These are phyloP conservation scores for Massariosphaeria phaeospora DNA, from an alignment of 495 filamentous ascomycete species.

Conservation along the genomic window DNA sequence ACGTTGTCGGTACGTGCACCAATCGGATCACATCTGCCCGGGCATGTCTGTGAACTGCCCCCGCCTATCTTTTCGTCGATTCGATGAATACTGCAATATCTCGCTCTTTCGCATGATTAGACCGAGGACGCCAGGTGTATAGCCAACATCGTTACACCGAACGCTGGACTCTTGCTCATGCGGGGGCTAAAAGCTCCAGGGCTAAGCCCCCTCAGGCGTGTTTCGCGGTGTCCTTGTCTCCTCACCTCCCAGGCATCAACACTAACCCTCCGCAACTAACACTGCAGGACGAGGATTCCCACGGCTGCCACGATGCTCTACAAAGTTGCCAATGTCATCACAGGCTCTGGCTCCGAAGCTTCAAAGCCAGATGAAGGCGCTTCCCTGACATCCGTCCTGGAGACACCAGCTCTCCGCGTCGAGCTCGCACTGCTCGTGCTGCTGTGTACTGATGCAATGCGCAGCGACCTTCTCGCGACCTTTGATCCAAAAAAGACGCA, in stretches of 20 bases:
- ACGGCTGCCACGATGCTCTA: slow-evolving; percentile 8
- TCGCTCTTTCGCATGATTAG: too few species aligned
- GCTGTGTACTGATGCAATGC: slow-evolving; percentile 41
- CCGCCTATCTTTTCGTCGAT: too few species aligned
- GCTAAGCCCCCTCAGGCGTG: too few species aligned
- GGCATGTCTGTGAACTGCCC: too few species aligned
- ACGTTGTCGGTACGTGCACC: too few species aligned
- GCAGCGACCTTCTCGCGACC: slow-evolving; percentile 34
- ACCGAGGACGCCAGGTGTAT: too few species aligned
- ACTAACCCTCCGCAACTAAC: not conserved
- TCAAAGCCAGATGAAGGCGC: slow-evolving; percentile 28
- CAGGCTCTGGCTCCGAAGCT: slow-evolving; percentile 16
- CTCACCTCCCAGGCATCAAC: not conserved
- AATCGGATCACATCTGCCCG: too few species aligned
- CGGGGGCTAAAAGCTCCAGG: too few species aligned
- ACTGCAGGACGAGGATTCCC: not conserved
- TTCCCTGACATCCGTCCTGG: slow-evolving; percentile 39
- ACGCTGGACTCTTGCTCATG: too few species aligned
- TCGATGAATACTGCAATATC: too few species aligned
- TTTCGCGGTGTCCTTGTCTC: not conserved
- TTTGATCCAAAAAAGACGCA: slow-evolving; percentile 41
- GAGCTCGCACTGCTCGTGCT: slow-evolving; percentile 41
- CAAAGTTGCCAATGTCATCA: slow-evolving; percentile 27
- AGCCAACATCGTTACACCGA: too few species aligned
- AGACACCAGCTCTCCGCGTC: slow-evolving; percentile 36